These are phyloP conservation scores for Colletotrichum caudatum DNA, from an alignment of 2,329 filamentous ascomycete species.

Conservation along the genomic window DNA sequence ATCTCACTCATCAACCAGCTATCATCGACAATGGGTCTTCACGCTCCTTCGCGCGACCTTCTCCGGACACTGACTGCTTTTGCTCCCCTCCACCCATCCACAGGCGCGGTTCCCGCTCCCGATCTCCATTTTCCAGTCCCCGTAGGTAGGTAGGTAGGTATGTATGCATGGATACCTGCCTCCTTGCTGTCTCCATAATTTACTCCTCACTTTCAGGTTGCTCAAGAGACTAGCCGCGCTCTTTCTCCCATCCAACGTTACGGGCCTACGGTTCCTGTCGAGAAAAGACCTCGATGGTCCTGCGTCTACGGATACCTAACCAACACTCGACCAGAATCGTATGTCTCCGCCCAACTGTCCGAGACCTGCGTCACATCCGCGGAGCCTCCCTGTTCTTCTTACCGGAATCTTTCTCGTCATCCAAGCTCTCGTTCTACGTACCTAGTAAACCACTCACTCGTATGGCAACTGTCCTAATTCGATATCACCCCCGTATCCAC, in stretches of 20 bases:
- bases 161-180: neutral
- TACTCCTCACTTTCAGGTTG: neutral
- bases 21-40: conserved; percentile 14
- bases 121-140: conserved; percentile 21
- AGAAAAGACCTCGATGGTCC: neutral
- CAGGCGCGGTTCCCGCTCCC: conserved; percentile 4
- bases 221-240: neutral
- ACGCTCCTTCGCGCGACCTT: conserved; percentile 27
- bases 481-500: conserved; percentile 15
- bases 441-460: neutral
- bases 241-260: neutral
- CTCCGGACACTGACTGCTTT: conserved; percentile 6
- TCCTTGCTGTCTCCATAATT: conserved; percentile 5
- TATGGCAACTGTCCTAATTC: conserved; percentile 20
- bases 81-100: neutral
- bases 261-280: conserved; percentile 2
- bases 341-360: neutral
- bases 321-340: neutral
- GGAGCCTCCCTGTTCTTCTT: conserved; percentile 28
- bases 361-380: conserved; percentile 20
- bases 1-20: neutral
- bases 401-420: conserved; percentile 39
- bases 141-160: neutral
- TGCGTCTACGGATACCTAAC: neutral
- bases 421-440: conserved; percentile 8